A percentile compares a stretch with the other conserved stretches of the same genome.
phyloP scores from a whole-genome alignment of 2,329 filamentous ascomycete genomes.

The Stagonosporopsis cucurbitacearum region DNA sequence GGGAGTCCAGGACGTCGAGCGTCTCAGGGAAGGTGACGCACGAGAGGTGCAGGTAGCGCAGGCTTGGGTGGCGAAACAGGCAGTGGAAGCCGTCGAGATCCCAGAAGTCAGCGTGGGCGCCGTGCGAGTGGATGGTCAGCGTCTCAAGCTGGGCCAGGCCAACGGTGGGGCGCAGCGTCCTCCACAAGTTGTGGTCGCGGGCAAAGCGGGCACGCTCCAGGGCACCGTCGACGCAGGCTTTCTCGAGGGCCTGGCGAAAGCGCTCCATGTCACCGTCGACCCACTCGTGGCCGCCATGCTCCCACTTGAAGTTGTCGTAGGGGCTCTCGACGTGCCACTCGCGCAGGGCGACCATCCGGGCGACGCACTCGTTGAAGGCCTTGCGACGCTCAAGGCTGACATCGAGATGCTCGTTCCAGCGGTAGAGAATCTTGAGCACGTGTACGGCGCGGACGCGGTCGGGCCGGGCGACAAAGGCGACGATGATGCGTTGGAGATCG shows the following conservation, averaged over 20 bases:
- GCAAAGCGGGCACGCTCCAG: conserved; percentile 23
- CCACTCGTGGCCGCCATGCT: conserved; percentile 37
- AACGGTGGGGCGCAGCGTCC: conserved; percentile 22
- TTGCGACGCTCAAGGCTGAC: conserved; percentile 30
- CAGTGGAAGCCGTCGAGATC: conserved; percentile 40
- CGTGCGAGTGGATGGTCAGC: conserved; percentile 46
- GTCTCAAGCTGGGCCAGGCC: conserved; percentile 38
- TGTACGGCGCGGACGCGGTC: conserved; percentile 40
- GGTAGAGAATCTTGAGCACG: conserved; percentile 42
- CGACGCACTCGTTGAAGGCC: conserved; percentile 38
- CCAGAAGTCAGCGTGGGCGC: conserved; percentile 42
- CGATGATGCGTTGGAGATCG: conserved; percentile 34
- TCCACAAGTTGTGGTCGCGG: conserved; percentile 20
- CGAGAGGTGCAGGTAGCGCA: conserved; percentile 43
- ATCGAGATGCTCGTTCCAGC: conserved; percentile 28
- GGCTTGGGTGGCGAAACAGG: conserved; percentile 44
- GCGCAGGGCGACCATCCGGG: conserved; percentile 39
- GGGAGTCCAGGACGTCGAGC: conserved; percentile 29
- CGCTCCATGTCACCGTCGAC: conserved; percentile 42
- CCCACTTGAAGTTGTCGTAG: conserved; percentile 45
- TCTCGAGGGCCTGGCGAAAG: conserved; percentile 38
- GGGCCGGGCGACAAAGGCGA: conserved; percentile 32
- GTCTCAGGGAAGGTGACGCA: conserved; percentile 35
- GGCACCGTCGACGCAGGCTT: conserved; percentile 30
- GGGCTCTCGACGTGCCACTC: conserved; percentile 46